Percentiles rank a stretch among this genome's conserved stretches.
Evolutionary conservation across 345 rosid genomes (phyloP).

Genomic region (Eucalyptus victrix): DNA sequence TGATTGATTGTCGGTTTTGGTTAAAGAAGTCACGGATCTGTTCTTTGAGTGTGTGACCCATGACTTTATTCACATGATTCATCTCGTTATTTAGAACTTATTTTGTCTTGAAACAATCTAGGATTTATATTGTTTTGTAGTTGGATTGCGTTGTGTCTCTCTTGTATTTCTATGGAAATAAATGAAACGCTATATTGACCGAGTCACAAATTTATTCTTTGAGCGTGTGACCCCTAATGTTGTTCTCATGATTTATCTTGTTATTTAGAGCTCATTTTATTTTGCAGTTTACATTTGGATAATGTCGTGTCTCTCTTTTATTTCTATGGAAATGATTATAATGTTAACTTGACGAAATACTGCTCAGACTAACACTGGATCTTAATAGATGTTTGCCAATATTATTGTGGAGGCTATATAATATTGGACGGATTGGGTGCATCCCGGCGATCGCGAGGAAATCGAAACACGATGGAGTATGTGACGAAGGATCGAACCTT

Average conservation of each 20-base stretch:
- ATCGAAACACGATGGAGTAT: constrained; percentile 1
- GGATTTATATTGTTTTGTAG: too few species aligned
- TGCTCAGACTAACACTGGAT: background rate
- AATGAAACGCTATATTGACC: too few species aligned
- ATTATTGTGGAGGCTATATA: constrained; percentile 8
- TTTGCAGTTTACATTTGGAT: background rate
- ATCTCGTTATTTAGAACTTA: background rate
- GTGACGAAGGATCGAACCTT: constrained; percentile 12
- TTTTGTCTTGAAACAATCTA: background rate
- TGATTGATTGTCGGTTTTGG: fast-evolving
- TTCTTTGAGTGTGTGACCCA: fast-evolving
- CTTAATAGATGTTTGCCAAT: background rate
- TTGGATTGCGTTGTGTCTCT: background rate
- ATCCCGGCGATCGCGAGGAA: constrained; percentile 8
- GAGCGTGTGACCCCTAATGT: background rate
- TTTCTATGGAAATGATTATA: background rate
- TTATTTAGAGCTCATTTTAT: background rate
- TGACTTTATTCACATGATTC: too few species aligned
- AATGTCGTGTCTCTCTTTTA: background rate
- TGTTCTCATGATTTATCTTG: background rate
- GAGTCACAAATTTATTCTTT: background rate
- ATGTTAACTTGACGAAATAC: background rate
- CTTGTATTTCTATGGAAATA: background rate
- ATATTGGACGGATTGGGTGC: constrained; percentile 32
- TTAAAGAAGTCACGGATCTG: fast-evolving